Evolutionary conservation across 208 protist species (phyloP).

Genomic region (Blechomonas ayalai): DNA sequence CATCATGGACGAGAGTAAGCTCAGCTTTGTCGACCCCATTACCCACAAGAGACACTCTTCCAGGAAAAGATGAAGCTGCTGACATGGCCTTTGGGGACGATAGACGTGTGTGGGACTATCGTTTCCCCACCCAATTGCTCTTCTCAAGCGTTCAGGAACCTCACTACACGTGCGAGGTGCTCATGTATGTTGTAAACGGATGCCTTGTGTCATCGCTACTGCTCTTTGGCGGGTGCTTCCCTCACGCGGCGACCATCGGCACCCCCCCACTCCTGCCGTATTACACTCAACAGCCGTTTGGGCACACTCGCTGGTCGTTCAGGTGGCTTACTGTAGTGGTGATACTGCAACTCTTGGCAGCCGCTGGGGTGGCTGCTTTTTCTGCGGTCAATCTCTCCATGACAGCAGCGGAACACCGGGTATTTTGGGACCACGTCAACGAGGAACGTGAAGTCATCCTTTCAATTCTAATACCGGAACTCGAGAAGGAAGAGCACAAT

Average conservation of each 20-base stretch:
- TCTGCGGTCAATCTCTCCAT: slow-evolving; percentile 55
- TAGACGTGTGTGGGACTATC: slow-evolving; percentile 10
- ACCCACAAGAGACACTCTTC: no score
- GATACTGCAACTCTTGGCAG: slow-evolving; percentile 3
- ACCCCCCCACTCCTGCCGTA: not conserved
- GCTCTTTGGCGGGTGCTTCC: slow-evolving; percentile 1
- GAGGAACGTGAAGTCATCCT: slow-evolving; percentile 4
- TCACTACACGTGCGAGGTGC: slow-evolving; percentile 71
- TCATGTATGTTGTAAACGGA: slow-evolving; percentile 59
- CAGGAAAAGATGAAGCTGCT: not conserved
- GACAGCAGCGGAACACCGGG: slow-evolving; percentile 56
- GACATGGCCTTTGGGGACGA: not conserved
- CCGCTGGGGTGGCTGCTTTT: slow-evolving; percentile 45
- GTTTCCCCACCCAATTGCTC: slow-evolving; percentile 26
- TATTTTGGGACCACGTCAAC: slow-evolving; percentile 52
- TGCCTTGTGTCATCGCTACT: slow-evolving; percentile 6
- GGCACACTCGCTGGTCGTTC: not conserved
- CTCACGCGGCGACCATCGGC: not conserved
- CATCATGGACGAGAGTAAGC: no score
- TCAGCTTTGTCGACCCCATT: no score
- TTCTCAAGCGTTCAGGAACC: slow-evolving; percentile 56
- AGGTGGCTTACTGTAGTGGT: slow-evolving; percentile 11
- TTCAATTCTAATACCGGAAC: not conserved
- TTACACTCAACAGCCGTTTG: not conserved
- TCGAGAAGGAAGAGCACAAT: no score